Base-by-base conservation (phyloP, 257 asterid genomes). In the Penstemon davidsonii region DNA sequence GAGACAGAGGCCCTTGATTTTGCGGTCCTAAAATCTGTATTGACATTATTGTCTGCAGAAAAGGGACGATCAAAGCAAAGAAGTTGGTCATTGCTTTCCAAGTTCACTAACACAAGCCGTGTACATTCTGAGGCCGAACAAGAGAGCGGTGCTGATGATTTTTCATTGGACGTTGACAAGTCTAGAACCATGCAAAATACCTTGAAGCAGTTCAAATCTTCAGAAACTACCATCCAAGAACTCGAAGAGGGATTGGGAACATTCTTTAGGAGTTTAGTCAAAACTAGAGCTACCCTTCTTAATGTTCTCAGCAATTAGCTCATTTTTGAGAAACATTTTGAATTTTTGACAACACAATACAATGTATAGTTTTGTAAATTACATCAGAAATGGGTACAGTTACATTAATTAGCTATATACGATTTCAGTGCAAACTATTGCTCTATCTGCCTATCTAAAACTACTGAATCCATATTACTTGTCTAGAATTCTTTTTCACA, bases 221-320 rank as follows among this genome's bases (percentile, higher is more conserved):
- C 72, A 11, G 73, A 71, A 68, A 52, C 43, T 45, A 8, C 19
- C 46, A 68, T 71, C 25, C 72, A 78, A 37, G 75, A 77, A 46
- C 45, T 74, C 10, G 78, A 58, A 42, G 69, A 64, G 10, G 66
- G 62, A 44, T 60, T 77, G 54, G 74, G 44, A 64, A 18, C 68
- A 19, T 41, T 60, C 19, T 74, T 73, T 38, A 77, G 76, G 69
- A 46, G 60, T 58, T 60, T 71, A 38, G 15, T 77, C 46, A 77
- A 68, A 68, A 71, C 71, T 13, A 77, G 80, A 71, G 85, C 64
- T 49, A 73, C 76, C 57, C 73, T 77, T 37, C 82, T 73, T 44
- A 74, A 77, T 58, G 45, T 40, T 13, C 47, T 73, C 25, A 62
- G 68, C 43, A 38, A 69, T 44, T 73, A 79, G 59, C 40, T 60